Evolutionary conservation across 2,329 filamentous ascomycete species (phyloP).

Genomic region (Stemphylium vesicarium): DNA sequence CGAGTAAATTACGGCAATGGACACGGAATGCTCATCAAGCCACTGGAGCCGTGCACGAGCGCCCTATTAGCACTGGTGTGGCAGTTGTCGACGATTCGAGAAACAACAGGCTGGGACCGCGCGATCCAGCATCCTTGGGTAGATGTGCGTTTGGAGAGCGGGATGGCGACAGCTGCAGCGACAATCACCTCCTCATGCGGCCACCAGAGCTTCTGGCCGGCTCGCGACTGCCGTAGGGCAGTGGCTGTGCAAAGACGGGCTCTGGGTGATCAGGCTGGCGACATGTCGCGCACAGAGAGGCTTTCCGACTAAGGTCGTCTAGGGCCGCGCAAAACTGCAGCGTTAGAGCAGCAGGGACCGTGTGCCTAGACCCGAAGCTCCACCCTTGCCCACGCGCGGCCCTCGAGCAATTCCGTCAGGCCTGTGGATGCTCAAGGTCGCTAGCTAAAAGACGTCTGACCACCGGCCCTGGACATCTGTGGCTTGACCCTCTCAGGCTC

Average conservation of each 20-base stretch:
- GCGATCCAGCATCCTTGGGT: slow-evolving; percentile 23
- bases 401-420: slow-evolving; percentile 28
- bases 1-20: slow-evolving; percentile 35
- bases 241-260: slow-evolving; percentile 45
- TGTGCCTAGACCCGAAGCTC: slow-evolving; percentile 34
- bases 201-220: slow-evolving; percentile 31
- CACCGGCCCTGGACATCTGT: slow-evolving; percentile 36
- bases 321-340: slow-evolving; percentile 22
- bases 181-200: slow-evolving; percentile 42
- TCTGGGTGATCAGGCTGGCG: slow-evolving; percentile 24
- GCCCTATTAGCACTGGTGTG: slow-evolving; percentile 10
- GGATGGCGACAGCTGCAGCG: slow-evolving; percentile 41
- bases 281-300: slow-evolving; percentile 17
- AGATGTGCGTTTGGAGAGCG: slow-evolving; percentile 26
- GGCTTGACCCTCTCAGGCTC: slow-evolving; percentile 39
- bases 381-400: slow-evolving; percentile 36
- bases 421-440: slow-evolving; percentile 26
- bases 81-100: slow-evolving; percentile 35
- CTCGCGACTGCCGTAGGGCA: slow-evolving; percentile 38
- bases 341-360: slow-evolving; percentile 25
- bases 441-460: slow-evolving; percentile 49
- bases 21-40: slow-evolving; percentile 24
- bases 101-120: slow-evolving; percentile 41
- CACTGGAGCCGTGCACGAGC: slow-evolving; percentile 35
- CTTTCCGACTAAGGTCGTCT: neutral